A percentile compares a stretch with the other conserved stretches of the same genome.
Conservation (phyloP, 345 rosid genomes). For the Eucalyptus tenuipes region DNA sequence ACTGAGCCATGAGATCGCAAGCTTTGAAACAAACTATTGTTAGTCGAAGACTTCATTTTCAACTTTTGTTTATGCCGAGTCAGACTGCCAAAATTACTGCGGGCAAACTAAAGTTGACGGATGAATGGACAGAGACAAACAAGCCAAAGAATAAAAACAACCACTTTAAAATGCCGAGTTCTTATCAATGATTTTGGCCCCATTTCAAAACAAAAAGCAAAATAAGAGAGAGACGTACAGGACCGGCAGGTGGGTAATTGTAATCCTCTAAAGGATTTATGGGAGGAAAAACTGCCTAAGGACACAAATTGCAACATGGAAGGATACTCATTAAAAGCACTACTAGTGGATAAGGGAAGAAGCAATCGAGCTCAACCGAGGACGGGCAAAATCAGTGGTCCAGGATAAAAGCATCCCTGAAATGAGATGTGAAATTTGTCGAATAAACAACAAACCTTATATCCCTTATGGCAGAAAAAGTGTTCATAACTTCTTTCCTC, state of each 20-base stretch:
- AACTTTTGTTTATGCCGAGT: neutral
- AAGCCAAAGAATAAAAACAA: neutral
- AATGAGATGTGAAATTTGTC: neutral
- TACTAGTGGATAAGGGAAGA: neutral
- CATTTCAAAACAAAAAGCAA: neutral
- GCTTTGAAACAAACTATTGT: neutral
- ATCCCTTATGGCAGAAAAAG: neutral
- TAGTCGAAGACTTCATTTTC: neutral
- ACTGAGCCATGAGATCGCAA: neutral
- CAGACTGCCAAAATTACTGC: neutral
- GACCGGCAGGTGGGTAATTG: neutral
- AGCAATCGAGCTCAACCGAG: neutral
- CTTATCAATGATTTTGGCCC: neutral
- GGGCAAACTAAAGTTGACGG: neutral
- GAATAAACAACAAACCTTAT: neutral
- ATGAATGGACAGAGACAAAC: neutral
- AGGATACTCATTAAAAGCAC: neutral
- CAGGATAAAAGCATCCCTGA: neutral
- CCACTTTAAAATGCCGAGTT: neutral
- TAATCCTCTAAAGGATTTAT: neutral
- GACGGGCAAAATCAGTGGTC: neutral
- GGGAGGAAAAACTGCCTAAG: neutral
- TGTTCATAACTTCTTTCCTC: neutral
- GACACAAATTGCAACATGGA: neutral
- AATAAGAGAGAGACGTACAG: neutral